Evolutionary conservation across 768 basidiomycete genomes (phyloP).

Genomic region (Ramaria sp.): DNA sequence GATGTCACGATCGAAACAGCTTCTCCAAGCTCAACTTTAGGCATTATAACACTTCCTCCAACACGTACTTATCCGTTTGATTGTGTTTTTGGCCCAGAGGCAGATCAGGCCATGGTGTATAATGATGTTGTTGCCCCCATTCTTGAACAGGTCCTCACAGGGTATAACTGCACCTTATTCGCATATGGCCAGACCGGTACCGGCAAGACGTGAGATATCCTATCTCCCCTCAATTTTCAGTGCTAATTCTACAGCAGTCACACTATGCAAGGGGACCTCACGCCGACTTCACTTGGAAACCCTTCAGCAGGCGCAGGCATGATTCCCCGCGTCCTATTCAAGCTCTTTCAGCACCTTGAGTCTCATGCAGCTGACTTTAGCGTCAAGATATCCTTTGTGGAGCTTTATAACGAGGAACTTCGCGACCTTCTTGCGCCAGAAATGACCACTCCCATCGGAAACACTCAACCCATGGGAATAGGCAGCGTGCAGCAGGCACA

Average conservation of each 20-base stretch:
- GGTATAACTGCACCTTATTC: slow-evolving; percentile 96
- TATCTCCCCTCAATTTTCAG: not conserved
- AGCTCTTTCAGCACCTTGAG: slow-evolving; percentile 83
- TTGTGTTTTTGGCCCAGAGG: slow-evolving; percentile 92
- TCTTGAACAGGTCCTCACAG: slow-evolving; percentile 85
- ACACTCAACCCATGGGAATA: slow-evolving; percentile 68
- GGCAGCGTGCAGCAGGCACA: slow-evolving; percentile 27
- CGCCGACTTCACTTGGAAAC: slow-evolving; percentile 72
- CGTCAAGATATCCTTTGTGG: slow-evolving; percentile 89
- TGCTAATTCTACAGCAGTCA: slow-evolving; percentile 31
- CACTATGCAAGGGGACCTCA: slow-evolving; percentile 96
- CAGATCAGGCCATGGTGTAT: slow-evolving; percentile 90
- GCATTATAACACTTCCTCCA: slow-evolving; percentile 64
- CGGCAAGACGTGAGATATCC: slow-evolving; percentile 82
- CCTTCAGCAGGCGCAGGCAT: slow-evolving; percentile 88
- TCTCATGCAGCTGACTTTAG: slow-evolving; percentile 68
- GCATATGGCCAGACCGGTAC: slow-evolving; percentile 99
- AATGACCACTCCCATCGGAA: slow-evolving; percentile 55
- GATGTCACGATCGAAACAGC: slow-evolving; percentile 76
- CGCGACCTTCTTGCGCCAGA: slow-evolving; percentile 84
- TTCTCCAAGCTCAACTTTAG: slow-evolving; percentile 53
- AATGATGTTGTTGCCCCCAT: slow-evolving; percentile 89
- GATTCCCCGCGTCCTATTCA: slow-evolving; percentile 88
- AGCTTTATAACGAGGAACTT: slow-evolving; percentile 97
- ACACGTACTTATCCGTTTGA: slow-evolving; percentile 89